Conservation (phyloP, 1,139 yeast species). For the Scheffersomyces segobiensis region DNA sequence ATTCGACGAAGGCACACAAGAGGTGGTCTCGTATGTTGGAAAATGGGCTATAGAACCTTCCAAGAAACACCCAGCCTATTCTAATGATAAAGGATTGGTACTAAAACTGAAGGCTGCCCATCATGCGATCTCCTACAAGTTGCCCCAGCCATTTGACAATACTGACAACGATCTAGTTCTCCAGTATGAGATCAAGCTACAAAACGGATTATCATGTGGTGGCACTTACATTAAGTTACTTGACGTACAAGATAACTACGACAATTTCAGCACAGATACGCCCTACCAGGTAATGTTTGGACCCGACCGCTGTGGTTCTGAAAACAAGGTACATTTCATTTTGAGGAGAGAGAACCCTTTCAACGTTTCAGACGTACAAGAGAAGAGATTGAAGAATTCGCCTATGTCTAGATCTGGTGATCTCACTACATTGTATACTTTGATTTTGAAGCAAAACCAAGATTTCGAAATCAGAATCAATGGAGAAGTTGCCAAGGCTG, state of each 20-base stretch:
- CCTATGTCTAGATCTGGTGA: slow-evolving; percentile 65
- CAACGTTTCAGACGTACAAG: slow-evolving; percentile 55
- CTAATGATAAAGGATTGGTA: slow-evolving; percentile 71
- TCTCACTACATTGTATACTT: slow-evolving; percentile 70
- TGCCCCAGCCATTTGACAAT: slow-evolving; percentile 56
- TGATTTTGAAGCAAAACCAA: slow-evolving; percentile 63
- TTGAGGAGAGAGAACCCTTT: slow-evolving; percentile 57
- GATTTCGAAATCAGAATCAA: slow-evolving; percentile 79
- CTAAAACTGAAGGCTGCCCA: slow-evolving; percentile 74
- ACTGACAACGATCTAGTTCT: slow-evolving; percentile 67
- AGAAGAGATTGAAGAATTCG: slow-evolving; percentile 66
- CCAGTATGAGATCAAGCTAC: slow-evolving; percentile 86
- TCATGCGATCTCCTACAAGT: slow-evolving; percentile 70
- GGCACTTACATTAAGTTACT: slow-evolving; percentile 85
- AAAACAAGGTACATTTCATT: slow-evolving; percentile 78
- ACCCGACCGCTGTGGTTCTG: slow-evolving; percentile 85
- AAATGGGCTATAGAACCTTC: slow-evolving; percentile 69
- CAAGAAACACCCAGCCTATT: slow-evolving; percentile 53
- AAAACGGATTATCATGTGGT: slow-evolving; percentile 76
- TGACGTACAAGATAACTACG: slow-evolving; percentile 40
- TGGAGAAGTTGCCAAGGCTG: slow-evolving; percentile 72
- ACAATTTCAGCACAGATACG: slow-evolving; percentile 56
- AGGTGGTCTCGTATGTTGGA: slow-evolving; percentile 62
- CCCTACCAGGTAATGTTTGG: slow-evolving; percentile 92
- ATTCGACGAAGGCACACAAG: slow-evolving; percentile 24